These are phyloP conservation scores for Salix suchowensis DNA, from an alignment of 345 rosid genomes.

Conservation along the genomic window DNA sequence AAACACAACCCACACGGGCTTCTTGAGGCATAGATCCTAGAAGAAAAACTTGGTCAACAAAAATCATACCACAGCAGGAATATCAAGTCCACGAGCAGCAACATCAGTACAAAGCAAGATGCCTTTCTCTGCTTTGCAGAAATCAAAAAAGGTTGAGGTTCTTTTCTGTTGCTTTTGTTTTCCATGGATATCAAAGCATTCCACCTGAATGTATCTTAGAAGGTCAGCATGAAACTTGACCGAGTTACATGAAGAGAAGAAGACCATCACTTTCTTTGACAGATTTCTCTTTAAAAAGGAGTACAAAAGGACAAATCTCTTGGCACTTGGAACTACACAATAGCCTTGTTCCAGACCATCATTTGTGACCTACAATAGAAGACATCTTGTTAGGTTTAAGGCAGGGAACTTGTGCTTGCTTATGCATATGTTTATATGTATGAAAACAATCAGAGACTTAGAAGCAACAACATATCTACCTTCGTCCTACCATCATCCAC, in stretches of 20 bases:
- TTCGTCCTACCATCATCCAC: slow-evolving; percentile 91
- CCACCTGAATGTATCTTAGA: slow-evolving; percentile 69
- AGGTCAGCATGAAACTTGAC: slow-evolving; percentile 86
- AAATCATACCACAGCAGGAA: slow-evolving; percentile 78
- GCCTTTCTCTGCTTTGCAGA: slow-evolving; percentile 90
- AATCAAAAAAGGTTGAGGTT: slow-evolving; percentile 87
- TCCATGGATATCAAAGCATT: slow-evolving; percentile 85
- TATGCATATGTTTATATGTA: not conserved
- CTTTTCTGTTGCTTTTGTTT: slow-evolving; percentile 89
- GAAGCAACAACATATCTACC: slow-evolving; percentile 36
- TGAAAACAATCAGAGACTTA: not conserved
- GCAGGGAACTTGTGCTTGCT: not conserved
- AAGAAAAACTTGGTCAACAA: not conserved
- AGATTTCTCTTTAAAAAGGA: slow-evolving; percentile 86
- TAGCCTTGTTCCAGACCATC: slow-evolving; percentile 96
- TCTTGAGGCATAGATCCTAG: not conserved
- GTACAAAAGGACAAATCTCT: slow-evolving; percentile 78
- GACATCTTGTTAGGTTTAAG: slow-evolving; percentile 10
- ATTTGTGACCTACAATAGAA: slow-evolving; percentile 73
- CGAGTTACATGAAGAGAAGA: slow-evolving; percentile 97
- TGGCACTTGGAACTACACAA: slow-evolving; percentile 76
- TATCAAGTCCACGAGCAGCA: slow-evolving; percentile 98
- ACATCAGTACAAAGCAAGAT: slow-evolving; percentile 94
- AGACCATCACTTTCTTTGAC: slow-evolving; percentile 94
- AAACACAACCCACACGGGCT: not conserved